Evolutionary conservation across 2,329 filamentous ascomycete species (phyloP).

Genomic region (Beauveria caledonica): DNA sequence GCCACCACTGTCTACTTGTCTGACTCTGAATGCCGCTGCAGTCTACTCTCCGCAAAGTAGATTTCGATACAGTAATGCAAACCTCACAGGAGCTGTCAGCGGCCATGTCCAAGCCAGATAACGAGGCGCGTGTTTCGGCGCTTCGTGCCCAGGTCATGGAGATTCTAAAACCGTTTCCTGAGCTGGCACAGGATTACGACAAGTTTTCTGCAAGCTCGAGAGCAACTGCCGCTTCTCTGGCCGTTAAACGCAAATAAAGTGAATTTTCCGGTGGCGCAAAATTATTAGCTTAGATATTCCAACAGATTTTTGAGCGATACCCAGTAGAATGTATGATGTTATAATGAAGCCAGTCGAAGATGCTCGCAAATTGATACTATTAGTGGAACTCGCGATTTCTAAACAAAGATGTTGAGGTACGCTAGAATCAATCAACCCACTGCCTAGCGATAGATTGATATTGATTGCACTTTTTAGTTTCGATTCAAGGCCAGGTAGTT

Average conservation of each 20-base stretch:
- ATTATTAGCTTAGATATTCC: not conserved
- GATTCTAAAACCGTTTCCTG: conserved; percentile 20
- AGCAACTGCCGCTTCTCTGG: not conserved
- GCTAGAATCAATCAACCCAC: too few species aligned
- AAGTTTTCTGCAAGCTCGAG: conserved; percentile 14
- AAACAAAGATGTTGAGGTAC: not conserved
- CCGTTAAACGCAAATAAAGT: not conserved
- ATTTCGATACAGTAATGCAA: conserved; percentile 19
- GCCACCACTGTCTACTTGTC: not conserved
- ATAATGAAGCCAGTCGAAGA: not conserved
- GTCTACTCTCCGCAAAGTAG: conserved; percentile 19
- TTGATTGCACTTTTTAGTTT: too few species aligned
- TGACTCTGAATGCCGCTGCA: not conserved
- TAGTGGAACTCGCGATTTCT: not conserved
- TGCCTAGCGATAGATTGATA: too few species aligned
- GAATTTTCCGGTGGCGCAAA: not conserved
- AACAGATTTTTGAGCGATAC: not conserved
- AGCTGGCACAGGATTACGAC: conserved; percentile 22
- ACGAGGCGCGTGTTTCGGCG: conserved; percentile 14
- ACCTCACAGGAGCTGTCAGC: conserved; percentile 13
- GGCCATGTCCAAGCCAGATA: conserved; percentile 13
- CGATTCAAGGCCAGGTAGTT: too few species aligned
- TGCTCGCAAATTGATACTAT: not conserved
- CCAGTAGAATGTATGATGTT: not conserved
- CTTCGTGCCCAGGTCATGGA: conserved; percentile 17